A percentile compares a stretch with the other conserved stretches of the same genome.
Evolutionary conservation across 768 basidiomycete species (phyloP).

Genomic region (Pluteus cervinus): DNA sequence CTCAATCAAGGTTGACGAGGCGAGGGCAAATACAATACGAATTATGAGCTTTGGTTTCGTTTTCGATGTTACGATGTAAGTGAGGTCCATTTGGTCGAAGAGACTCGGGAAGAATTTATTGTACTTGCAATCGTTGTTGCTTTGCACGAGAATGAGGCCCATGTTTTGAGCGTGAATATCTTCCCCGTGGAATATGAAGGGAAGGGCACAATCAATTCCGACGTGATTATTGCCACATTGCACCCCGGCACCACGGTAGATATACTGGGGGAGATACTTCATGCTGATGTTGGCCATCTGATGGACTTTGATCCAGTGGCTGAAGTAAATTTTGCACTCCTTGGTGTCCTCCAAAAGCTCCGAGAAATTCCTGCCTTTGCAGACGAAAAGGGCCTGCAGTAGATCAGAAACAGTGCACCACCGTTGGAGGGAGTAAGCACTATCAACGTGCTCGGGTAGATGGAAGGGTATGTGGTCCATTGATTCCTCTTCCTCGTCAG

Average conservation of each 20-base stretch:
- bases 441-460: neutral
- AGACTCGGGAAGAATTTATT: conserved; percentile 7
- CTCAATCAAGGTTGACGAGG: conserved; percentile 2
- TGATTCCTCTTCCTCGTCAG: no score
- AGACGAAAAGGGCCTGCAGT: conserved; percentile 1
- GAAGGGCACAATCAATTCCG: conserved; percentile 3
- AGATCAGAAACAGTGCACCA: conserved; percentile 2
- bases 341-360: conserved; percentile 12
- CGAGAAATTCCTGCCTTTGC: conserved; percentile 7
- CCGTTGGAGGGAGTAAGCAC: no score
- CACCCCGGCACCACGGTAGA: conserved; percentile 6
- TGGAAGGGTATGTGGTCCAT: conserved; percentile 2
- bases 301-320: conserved; percentile 24
- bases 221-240: conserved; percentile 1
- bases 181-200: conserved; percentile 1
- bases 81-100: conserved; percentile 20
- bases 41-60: conserved; percentile 11
- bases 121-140: conserved; percentile 3
- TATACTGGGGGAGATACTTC: conserved; percentile 13
- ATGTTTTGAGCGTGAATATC: neutral
- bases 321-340: conserved; percentile 20
- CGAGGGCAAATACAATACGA: conserved; percentile 18
- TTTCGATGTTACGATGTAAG: conserved; percentile 11
- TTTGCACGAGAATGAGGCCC: conserved; percentile 4
- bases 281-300: conserved; percentile 14